A percentile compares a stretch with the other conserved stretches of the same genome.
Conservation (phyloP, 2,329 filamentous ascomycete species). For the Fusarium protoensiforme region DNA sequence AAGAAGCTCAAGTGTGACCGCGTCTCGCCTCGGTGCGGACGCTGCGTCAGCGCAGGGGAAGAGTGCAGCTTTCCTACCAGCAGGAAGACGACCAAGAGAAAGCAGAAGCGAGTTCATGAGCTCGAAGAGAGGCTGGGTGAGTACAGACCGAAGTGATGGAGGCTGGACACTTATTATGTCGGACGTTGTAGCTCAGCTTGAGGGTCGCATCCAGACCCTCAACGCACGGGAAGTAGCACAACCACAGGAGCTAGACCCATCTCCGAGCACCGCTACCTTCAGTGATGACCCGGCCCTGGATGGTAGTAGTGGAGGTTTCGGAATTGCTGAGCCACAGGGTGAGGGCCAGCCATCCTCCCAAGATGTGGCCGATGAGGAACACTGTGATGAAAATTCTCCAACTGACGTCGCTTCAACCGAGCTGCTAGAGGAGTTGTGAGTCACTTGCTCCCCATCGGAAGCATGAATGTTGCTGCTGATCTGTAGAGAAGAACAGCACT, state of each 20-base stretch:
- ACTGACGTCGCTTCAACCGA: background rate
- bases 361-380: background rate
- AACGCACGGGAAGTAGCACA: background rate
- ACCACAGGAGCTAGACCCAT: background rate
- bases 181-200: too few relatives aligned
- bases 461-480: background rate
- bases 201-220: background rate
- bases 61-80: background rate
- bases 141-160: background rate
- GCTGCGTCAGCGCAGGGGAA: background rate
- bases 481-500: background rate
- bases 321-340: background rate
- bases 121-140: background rate
- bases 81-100: background rate
- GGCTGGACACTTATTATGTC: too few relatives aligned
- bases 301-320: background rate
- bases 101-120: background rate
- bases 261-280: too few relatives aligned
- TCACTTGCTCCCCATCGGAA: background rate
- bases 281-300: background rate
- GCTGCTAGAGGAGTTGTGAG: background rate
- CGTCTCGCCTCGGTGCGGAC: background rate
- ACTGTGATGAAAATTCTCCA: background rate
- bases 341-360: background rate
- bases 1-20: background rate